Base-by-base conservation (phyloP, 352 stramenopile genomes). In the Stephanocyclus meneghinianus region DNA sequence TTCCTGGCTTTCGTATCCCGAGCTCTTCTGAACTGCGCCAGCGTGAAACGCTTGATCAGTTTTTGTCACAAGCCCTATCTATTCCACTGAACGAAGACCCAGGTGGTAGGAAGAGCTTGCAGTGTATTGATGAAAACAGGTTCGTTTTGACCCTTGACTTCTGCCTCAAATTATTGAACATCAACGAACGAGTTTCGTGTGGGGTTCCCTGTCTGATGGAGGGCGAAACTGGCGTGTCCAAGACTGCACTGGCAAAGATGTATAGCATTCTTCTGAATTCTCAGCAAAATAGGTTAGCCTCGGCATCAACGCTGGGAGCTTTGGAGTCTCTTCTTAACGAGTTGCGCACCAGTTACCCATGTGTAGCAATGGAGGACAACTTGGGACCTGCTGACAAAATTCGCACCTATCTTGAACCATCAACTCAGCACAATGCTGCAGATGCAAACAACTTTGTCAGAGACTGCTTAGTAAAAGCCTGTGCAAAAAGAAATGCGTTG, bases 121-220 rank as follows among this genome's bases (percentile, higher is more conserved):
- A 76, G 29, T 85, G 66, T 16, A 83, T 90, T 18, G 78, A 90
- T 47, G 66, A 86, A 18, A 81, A 87, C 18, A 72, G 73, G 18
- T 90, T 89, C 64, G 82, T 90, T 9, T 60, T 90, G 10, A 90
- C 78, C 11, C 63, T 90, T 42, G 84, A 90, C 50, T 90, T 90
- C 29, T 67, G 71, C 11, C 56, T 90, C 10, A 90, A 90, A 47
- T 65, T 90, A 6, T 62, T 90, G 40, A 74, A 61, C 62, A 81
- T 90, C 35, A 78, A 90, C 44, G 82, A 90, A 64, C 64, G 78
- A 35, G 78, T 90, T 37, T 67, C 74, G 13, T 88, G 84, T 51
- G 69, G 78, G 50, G 64, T 86, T 10, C 84, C 84, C 1, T 87
- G 76, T 72, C 59, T 87, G 6, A 86, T 90, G 74, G 80, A 88